Base-by-base conservation (phyloP, 495 filamentous ascomycete species). In the Antarctomyces pellizariae region DNA sequence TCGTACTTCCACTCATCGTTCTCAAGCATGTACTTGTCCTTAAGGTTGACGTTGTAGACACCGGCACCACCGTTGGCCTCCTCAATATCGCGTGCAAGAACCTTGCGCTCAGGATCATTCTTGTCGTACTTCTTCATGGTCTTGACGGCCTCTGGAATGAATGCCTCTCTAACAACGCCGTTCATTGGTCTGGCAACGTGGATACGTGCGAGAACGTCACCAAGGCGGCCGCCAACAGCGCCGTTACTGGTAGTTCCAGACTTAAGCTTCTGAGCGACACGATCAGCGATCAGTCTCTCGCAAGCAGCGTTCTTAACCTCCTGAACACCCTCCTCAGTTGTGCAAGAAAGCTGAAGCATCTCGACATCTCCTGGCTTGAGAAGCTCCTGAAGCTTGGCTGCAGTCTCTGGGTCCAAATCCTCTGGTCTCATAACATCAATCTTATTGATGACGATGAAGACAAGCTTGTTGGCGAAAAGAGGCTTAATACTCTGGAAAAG, bases 371-470 rank as follows among this genome's bases (percentile, higher is more conserved):
- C 74, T 5, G 74, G 65, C 48, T 78, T 84, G 13, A 84, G 54
- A 30, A 97, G 67, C 13, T 62, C 52, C 45, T 86, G 67, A 22
- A 97, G 53, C 41, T 78, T 62, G 16, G 66, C 65, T 45, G 79
- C 72, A 22, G 71, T 69, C 36, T 77, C 78, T 0, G 62, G 58
- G 30, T 92, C 80, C 15, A 97, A 56, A 37, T 97, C 79, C 42
- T 92, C 82, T 3, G 82, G 78, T 21, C 64, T 60, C 42, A 71
- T 69, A 34, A 92, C 61, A 50, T 97, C 86, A 36, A 92, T 91
- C 62, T 97, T 97, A 65, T 97, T 97, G 49, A 95, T 65, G 27
- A 97, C 76, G 24, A 97, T 58, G 50, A 89, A 95, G 18, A 92
- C 78, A 24, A 91, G 66, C 56, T 95, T 95, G 53, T 95, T 92